Evolutionary conservation across 768 basidiomycete species (phyloP).

Genomic region (Naematelia encephala): DNA sequence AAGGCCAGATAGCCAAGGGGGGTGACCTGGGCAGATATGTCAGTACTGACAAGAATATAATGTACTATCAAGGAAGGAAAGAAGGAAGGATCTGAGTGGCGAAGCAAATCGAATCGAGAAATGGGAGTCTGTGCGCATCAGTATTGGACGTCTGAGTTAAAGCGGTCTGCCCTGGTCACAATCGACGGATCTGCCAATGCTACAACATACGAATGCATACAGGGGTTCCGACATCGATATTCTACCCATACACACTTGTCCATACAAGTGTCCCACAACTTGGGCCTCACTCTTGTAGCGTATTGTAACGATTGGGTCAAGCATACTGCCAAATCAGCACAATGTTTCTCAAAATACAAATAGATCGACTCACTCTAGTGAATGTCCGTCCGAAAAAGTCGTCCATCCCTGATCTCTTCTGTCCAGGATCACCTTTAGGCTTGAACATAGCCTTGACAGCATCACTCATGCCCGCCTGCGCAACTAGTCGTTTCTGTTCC

Average conservation of each 20-base stretch:
- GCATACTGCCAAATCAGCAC: not conserved
- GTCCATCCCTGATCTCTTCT: slow-evolving; percentile 67
- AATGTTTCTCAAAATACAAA: not conserved
- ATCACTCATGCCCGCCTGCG: slow-evolving; percentile 69
- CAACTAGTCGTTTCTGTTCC: slow-evolving; percentile 69
- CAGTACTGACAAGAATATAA: too few relatives aligned
- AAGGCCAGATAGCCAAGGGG: not conserved
- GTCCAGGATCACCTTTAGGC: slow-evolving; percentile 53
- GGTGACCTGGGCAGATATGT: too few relatives aligned
- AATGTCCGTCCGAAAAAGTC: slow-evolving; percentile 92
- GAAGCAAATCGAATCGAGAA: not conserved
- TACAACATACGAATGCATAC: slow-evolving; percentile 3
- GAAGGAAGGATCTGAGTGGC: slow-evolving; percentile 1
- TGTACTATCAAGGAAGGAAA: not conserved
- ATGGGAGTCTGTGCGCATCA: not conserved
- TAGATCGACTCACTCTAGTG: slow-evolving; percentile 65
- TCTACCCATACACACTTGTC: not conserved
- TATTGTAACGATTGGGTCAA: not conserved
- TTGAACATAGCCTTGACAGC: slow-evolving; percentile 79
- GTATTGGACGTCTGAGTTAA: too few relatives aligned
- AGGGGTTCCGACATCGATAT: not conserved
- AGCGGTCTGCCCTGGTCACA: too few relatives aligned
- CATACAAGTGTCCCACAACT: not conserved
- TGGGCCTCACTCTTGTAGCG: not conserved
- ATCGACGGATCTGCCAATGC: too few relatives aligned